Percentiles rank a stretch among this genome's conserved stretches.
Conservation (phyloP, 2,329 filamentous ascomycete species). For the Paraphaeosphaeria minitans region DNA sequence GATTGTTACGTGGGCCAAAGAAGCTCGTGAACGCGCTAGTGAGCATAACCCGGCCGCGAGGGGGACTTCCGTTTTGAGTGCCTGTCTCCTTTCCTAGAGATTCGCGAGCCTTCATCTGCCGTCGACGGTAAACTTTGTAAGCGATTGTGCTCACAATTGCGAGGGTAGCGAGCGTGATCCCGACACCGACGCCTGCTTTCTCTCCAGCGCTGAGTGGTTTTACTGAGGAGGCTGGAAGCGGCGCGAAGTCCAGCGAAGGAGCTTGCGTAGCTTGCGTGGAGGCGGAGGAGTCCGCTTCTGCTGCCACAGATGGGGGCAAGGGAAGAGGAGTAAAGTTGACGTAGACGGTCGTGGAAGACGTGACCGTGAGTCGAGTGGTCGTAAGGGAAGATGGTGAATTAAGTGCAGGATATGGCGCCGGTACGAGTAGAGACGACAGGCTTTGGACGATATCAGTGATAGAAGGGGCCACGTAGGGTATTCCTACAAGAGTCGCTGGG, state of each 20-base stretch:
- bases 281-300: slow-evolving; percentile 5
- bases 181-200: slow-evolving; percentile 25
- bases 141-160: slow-evolving; percentile 15
- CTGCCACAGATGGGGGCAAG: not conserved
- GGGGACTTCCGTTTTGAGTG: not conserved
- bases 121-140: slow-evolving; percentile 24
- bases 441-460: not conserved
- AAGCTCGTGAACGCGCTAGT: slow-evolving; percentile 11
- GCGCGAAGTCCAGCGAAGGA: slow-evolving; percentile 16
- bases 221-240: slow-evolving; percentile 15
- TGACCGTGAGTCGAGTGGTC: slow-evolving; percentile 10
- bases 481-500: not conserved
- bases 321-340: slow-evolving; percentile 4
- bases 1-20: slow-evolving; percentile 1
- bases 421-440: not conserved
- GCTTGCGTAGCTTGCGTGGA: not conserved
- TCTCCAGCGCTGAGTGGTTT: slow-evolving; percentile 14
- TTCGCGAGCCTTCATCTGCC: slow-evolving; percentile 4
- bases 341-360: slow-evolving; percentile 15
- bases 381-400: not conserved
- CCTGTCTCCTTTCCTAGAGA: not conserved
- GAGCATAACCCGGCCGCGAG: not conserved
- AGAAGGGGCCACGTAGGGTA: slow-evolving; percentile 2
- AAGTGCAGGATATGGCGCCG: not conserved
- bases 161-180: slow-evolving; percentile 23